Evolutionary conservation across 768 basidiomycete species (phyloP).

Genomic region (Suillus hirtellus): DNA sequence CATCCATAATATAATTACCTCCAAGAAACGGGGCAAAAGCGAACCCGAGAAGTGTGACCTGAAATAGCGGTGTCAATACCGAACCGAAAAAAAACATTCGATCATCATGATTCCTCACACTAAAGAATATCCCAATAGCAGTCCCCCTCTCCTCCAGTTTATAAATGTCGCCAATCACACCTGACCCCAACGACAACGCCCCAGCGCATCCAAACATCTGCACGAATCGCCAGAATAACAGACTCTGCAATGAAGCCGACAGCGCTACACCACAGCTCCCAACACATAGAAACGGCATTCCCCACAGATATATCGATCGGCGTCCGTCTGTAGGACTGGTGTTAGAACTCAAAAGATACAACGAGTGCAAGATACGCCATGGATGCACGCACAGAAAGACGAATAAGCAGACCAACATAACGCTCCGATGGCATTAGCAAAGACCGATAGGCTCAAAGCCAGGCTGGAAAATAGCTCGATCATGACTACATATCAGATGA

Average conservation of each 20-base stretch:
- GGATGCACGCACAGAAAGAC: conserved; percentile 44
- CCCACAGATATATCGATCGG: conserved; percentile 56
- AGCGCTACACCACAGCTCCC: conserved; percentile 62
- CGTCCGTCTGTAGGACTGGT: conserved; percentile 55
- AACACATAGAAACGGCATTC: conserved; percentile 57
- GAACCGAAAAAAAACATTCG: conserved; percentile 13
- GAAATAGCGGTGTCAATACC: not conserved
- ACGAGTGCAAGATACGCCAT: not conserved
- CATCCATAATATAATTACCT: conserved; percentile 34
- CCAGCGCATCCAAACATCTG: conserved; percentile 67
- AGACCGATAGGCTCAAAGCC: conserved; percentile 52
- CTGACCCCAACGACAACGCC: conserved; percentile 53
- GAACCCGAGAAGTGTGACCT: conserved; percentile 56
- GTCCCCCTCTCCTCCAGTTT: conserved; percentile 58
- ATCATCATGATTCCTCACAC: conserved; percentile 32
- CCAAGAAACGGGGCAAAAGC: conserved; percentile 61
- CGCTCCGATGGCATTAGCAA: conserved; percentile 45
- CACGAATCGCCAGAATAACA: conserved; percentile 63
- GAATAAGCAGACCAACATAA: conserved; percentile 54
- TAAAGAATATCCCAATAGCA: conserved; percentile 60
- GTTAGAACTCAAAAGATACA: not conserved
- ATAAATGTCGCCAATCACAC: conserved; percentile 68
- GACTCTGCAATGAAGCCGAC: conserved; percentile 40
- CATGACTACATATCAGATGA: not conserved
- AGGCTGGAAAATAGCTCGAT: conserved; percentile 32